A percentile compares a stretch with the other conserved stretches of the same genome.
phyloP scores from a whole-genome alignment of 2,329 filamentous ascomycete genomes.

The Zasmidium angulare region DNA sequence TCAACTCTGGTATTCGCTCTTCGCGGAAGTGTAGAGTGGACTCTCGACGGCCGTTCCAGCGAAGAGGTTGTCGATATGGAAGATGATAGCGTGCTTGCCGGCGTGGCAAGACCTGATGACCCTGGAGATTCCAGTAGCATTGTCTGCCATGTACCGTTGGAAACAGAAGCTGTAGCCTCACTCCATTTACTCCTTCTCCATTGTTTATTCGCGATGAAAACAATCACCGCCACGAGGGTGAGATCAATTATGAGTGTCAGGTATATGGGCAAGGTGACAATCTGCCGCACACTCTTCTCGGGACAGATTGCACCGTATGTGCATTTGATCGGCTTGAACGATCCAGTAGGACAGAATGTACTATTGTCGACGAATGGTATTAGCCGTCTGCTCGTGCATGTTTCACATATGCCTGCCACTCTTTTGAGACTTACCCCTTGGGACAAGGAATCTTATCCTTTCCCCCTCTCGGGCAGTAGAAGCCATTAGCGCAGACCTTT shows the following conservation, averaged over 20 bases:
- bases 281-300: conserved; percentile 43
- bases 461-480: conserved; percentile 32
- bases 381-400: too few relatives aligned
- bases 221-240: conserved; percentile 39
- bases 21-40: conserved; percentile 13
- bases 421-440: too few relatives aligned
- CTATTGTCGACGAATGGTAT: too few relatives aligned
- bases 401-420: too few relatives aligned
- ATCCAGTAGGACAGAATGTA: conserved; percentile 54
- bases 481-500: conserved; percentile 49
- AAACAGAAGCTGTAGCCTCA: conserved; percentile 23
- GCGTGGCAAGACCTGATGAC: conserved; percentile 27
- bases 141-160: conserved; percentile 23
- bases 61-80: conserved; percentile 4
- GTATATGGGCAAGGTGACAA: conserved; percentile 46
- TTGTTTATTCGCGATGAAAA: conserved; percentile 38
- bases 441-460: conserved; percentile 46
- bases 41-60: conserved; percentile 1
- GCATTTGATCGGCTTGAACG: conserved; percentile 50
- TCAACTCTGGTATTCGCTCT: conserved; percentile 27
- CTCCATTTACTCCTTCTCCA: conserved; percentile 36
- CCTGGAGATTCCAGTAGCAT: conserved; percentile 30
- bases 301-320: conserved; percentile 49
- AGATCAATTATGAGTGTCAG: conserved; percentile 48
- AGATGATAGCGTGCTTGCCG: conserved; percentile 10